Base-by-base conservation (phyloP, 257 asterid species). In the Avicennia marina region DNA sequence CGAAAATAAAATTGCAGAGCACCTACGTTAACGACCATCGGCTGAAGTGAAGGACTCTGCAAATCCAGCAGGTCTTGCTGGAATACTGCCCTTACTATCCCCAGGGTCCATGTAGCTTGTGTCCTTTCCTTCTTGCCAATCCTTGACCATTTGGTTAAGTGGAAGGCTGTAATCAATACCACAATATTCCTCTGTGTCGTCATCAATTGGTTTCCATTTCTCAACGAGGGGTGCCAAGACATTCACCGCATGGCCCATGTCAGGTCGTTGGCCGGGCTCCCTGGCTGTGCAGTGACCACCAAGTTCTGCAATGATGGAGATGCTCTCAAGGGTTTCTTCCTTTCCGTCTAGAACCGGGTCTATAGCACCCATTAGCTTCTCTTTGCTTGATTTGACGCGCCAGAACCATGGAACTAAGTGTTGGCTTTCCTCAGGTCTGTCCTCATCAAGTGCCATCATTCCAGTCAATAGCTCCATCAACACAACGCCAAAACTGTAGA, bases 241-340 rank as follows among this genome's bases (percentile, higher is more conserved):
- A 8, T 41, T 63, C 27, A 52, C 68, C 1, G 50, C 61, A 12
- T 63, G 60, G 25, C 68, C 68, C 61, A 63, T 63, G 12, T 63
- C 68, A 4, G 68, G 68, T 11, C 68, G 60, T 18, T 41, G 68
- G 22, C 7, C 21, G n/a, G 68, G 68, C 11, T 63, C 68, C 42
- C 60, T 39, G 1, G 68, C 29, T 2, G 61, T 50, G 61, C 68
- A 63, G 60, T 63, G 60, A 1, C 68, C 60, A 7, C 61, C 61
- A 7, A 63, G 58, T 13, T 50, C 68, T 2, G 68, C 59, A 3
- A 63, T 19, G 18, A 40, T 6, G 24, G 10, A 46, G 0, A 47
- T 36, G 18, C 44, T 45, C 4, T 17, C 41, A 2, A 12, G 10
- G 3, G 15, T 60, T 11, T 60, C 47, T 17, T 33, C 46, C 6